Conservation (phyloP, 1,284 basidiomycete genomes). For the Sparassis latifolia region DNA sequence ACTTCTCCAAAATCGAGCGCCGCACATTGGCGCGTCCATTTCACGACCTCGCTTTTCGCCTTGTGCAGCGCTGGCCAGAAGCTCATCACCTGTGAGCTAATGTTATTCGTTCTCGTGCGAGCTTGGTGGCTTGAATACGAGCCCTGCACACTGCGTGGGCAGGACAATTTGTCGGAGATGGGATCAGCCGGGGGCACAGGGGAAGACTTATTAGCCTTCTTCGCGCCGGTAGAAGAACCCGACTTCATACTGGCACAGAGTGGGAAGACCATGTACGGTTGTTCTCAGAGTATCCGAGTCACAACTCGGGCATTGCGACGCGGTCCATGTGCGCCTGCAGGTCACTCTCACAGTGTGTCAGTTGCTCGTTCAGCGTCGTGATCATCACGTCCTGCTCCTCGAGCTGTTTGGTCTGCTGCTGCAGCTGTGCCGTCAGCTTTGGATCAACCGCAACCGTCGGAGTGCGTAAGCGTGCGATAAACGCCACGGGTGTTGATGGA, state of each 20-base stretch:
- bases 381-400: slow-evolving; percentile 87
- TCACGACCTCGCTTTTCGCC: slow-evolving; percentile 68
- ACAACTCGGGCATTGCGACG: slow-evolving; percentile 75
- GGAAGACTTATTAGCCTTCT: background rate
- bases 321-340: slow-evolving; percentile 90
- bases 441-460: slow-evolving; percentile 35
- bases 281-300: slow-evolving; percentile 84
- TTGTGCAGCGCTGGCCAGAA: slow-evolving; percentile 68
- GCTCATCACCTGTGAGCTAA: slow-evolving; percentile 55
- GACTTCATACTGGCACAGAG: background rate
- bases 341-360: slow-evolving; percentile 86
- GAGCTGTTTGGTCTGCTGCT: slow-evolving; percentile 69
- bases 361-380: slow-evolving; percentile 86
- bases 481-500: slow-evolving; percentile 50
- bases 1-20: slow-evolving; percentile 77
- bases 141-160: slow-evolving; percentile 70
- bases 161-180: too few relatives aligned
- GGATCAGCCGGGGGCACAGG: slow-evolving; percentile 1
- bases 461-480: slow-evolving; percentile 37
- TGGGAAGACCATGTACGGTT: slow-evolving; percentile 56
- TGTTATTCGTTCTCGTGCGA: slow-evolving; percentile 81
- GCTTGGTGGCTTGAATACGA: slow-evolving; percentile 82
- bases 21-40: slow-evolving; percentile 41
- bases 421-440: slow-evolving; percentile 53
- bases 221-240: too few relatives aligned